Evolutionary conservation across 208 protist species (phyloP).

Genomic region (Leishmania major): DNA sequence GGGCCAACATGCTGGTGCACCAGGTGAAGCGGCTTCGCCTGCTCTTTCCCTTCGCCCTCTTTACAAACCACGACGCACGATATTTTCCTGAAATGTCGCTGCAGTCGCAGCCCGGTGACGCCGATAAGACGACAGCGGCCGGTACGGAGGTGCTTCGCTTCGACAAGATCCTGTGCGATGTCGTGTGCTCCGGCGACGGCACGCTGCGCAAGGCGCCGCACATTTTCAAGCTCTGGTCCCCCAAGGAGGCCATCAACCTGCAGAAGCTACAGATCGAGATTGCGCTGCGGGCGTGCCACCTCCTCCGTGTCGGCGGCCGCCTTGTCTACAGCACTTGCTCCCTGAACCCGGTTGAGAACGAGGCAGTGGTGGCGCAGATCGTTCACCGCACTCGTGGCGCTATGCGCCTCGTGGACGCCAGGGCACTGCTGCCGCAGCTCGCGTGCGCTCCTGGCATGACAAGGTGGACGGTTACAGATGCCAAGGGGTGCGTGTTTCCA

Average conservation of each 20-base stretch:
- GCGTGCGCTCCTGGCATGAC: slow-evolving; percentile 71
- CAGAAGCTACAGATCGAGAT: slow-evolving; percentile 91
- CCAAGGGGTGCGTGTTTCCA: slow-evolving; percentile 51
- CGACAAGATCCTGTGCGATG: slow-evolving; percentile 94
- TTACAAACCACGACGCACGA: slow-evolving; percentile 91
- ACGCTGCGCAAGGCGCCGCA: slow-evolving; percentile 88
- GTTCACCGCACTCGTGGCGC: slow-evolving; percentile 79
- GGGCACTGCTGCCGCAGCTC: slow-evolving; percentile 75
- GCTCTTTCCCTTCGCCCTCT: slow-evolving; percentile 88
- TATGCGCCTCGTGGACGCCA: slow-evolving; percentile 90
- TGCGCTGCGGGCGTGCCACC: slow-evolving; percentile 71
- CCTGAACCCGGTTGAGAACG: slow-evolving; percentile 96
- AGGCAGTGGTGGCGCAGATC: slow-evolving; percentile 94
- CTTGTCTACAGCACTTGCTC: slow-evolving; percentile 98
- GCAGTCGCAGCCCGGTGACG: background rate
- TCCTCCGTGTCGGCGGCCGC: slow-evolving; percentile 79
- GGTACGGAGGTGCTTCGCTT: slow-evolving; percentile 72
- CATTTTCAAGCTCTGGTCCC: slow-evolving; percentile 86
- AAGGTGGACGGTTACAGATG: slow-evolving; percentile 85
- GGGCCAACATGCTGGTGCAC: slow-evolving; percentile 88
- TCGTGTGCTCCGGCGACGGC: slow-evolving; percentile 95
- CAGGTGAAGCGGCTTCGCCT: slow-evolving; percentile 84
- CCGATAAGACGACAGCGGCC: background rate
- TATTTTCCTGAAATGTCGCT: slow-evolving; percentile 77
- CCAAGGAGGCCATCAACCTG: slow-evolving; percentile 68